Base-by-base conservation (phyloP, 2,329 filamentous ascomycete genomes). In the Fusarium newnesense region DNA sequence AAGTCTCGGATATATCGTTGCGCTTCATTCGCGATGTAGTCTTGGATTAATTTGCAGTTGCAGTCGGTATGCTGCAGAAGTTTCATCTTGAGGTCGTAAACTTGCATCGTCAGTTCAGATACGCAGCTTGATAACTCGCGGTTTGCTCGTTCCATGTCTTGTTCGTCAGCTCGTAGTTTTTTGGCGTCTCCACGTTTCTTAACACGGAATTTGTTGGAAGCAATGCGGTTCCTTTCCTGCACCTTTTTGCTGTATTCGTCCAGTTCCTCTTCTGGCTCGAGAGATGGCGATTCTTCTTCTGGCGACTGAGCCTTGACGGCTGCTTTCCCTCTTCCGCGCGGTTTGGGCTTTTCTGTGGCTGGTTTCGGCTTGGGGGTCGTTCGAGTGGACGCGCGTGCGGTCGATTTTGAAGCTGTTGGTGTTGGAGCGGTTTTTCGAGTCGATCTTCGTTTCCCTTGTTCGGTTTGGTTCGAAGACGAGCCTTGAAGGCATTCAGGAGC, bases 191-290 rank as follows among this genome's bases (percentile, higher is more conserved):
- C 69, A 2, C 68, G 66, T 43, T 77, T 79, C 52, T 70, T 76
- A 32, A 67, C 19, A 3, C 77, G 74, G 36, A 77, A 77, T 34
- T 72, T 78, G 59, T 75, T 78, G 53, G 78, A 76, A 7, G 77
- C 76, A 13, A 76, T 26, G 15, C 77, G 75, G 24, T 75, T 79
- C n/a, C 75, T 63, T 34, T 70, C 68, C 5, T 75, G 75, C 0
- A 72, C 7, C 1, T 24, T 44, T 26, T 26, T 65, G 11, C 8
- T 61, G 13, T 37, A 13, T 13, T 28, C 7, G 5, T 30, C 19
- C 1, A n/a, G 4, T 26, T 44, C 24, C n/a, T 54, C 50, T 16
- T 21, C 52, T 2, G 52, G 13, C 5, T 54, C 52, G 4, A 34
- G 39, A 1, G 43, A 28, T 1, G 39, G 26, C 4, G 36, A 7